Conservation (phyloP, 208 protist species). For the Histomonas meleagridis region DNA sequence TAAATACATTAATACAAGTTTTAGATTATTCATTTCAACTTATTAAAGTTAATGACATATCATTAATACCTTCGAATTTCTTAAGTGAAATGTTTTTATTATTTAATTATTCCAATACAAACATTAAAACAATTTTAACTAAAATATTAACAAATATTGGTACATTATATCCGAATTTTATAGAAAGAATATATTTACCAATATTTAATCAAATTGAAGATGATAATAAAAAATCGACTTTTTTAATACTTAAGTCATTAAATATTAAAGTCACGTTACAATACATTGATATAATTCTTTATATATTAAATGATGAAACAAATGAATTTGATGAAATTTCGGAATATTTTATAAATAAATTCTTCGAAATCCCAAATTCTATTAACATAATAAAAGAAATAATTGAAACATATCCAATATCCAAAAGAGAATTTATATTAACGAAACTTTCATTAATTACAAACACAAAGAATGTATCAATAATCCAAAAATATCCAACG, state of each 20-base stretch:
- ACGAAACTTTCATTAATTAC: background rate
- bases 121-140: background rate
- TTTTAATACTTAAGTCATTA: background rate
- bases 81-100: background rate
- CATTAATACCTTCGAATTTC: background rate
- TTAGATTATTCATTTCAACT: too few relatives aligned
- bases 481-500: background rate
- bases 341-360: background rate
- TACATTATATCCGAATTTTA: background rate
- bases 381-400: background rate
- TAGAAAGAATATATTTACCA: background rate
- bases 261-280: background rate
- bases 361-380: background rate
- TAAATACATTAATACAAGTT: too few relatives aligned
- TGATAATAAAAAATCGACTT: background rate
- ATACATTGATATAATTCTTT: background rate
- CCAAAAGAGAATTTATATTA: background rate
- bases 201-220: background rate
- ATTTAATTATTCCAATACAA: background rate
- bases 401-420: background rate
- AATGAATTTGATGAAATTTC: background rate
- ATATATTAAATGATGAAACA: background rate
- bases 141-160: background rate
- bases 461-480: too few relatives aligned
- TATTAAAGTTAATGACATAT: too few relatives aligned